These are phyloP conservation scores for Acanthamoeba lenticulata DNA, from an alignment of 208 protist species.

Conservation along the genomic window DNA sequence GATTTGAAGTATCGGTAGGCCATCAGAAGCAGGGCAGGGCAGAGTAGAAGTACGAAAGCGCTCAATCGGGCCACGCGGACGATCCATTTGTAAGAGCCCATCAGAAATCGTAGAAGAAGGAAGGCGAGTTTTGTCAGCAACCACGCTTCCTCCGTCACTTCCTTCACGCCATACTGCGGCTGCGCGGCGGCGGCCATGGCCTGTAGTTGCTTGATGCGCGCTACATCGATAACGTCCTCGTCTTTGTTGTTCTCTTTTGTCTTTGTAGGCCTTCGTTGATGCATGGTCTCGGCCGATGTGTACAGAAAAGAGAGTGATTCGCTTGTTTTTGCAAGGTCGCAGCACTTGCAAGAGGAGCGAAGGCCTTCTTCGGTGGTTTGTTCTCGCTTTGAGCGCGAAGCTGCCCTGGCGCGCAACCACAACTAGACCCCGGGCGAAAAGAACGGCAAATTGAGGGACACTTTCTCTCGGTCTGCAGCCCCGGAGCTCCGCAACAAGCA, in stretches of 20 bases:
- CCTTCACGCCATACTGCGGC: background rate
- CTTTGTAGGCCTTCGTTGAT: background rate
- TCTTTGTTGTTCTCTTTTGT: background rate
- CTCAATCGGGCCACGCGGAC: background rate
- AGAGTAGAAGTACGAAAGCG: background rate
- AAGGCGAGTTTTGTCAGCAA: constrained; percentile 5
- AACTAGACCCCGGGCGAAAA: too few species aligned
- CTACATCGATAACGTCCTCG: background rate
- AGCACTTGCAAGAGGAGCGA: too few species aligned
- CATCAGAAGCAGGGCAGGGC: background rate
- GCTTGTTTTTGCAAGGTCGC: too few species aligned
- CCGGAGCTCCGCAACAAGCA: too few species aligned
- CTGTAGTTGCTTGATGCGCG: background rate
- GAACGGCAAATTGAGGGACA: too few species aligned
- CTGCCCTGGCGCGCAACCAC: too few species aligned
- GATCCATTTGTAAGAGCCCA: background rate
- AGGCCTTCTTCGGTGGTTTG: too few species aligned
- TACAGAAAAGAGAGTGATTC: too few species aligned
- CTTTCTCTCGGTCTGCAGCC: too few species aligned
- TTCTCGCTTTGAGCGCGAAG: too few species aligned
- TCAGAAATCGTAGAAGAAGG: background rate
- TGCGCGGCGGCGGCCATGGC: background rate
- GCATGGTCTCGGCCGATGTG: background rate
- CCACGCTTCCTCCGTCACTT: constrained; percentile 1
- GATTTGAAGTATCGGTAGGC: background rate